Conservation (phyloP, 305 asterid species). For the Andrographis paniculata region DNA sequence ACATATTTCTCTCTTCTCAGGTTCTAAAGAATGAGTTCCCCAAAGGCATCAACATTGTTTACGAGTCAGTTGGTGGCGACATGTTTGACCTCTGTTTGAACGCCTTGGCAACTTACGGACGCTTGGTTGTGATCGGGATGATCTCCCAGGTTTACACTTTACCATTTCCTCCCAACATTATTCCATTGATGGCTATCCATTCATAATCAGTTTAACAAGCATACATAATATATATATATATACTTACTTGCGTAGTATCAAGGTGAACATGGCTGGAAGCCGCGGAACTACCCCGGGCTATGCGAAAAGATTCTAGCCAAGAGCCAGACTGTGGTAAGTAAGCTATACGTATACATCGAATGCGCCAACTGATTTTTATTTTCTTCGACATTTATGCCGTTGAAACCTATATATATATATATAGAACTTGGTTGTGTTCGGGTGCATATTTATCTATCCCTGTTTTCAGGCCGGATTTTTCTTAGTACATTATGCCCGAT, state of each 20-base stretch:
- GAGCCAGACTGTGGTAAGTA: conserved; percentile 97
- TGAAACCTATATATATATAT: too few species aligned
- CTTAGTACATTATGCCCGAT: conserved; percentile 70
- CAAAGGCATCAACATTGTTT: conserved; percentile 79
- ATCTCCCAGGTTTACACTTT: conserved; percentile 71
- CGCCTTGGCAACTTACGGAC: conserved; percentile 81
- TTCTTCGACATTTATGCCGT: too few species aligned
- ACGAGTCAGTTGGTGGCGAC: conserved; percentile 94
- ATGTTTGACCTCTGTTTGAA: conserved; percentile 88
- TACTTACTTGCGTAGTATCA: conserved; percentile 92
- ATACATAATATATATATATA: too few species aligned
- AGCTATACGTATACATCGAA: too few species aligned
- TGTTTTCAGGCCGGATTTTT: conserved; percentile 76
- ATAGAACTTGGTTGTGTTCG: too few species aligned
- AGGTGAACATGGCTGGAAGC: conserved; percentile 96
- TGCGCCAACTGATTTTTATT: too few species aligned
- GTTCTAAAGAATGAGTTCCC: conserved; percentile 83
- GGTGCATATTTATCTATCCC: conserved; percentile 16
- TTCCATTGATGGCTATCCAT: too few species aligned
- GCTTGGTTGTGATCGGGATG: conserved; percentile 91
- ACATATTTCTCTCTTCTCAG: conserved; percentile 29
- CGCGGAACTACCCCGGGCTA: conserved; percentile 71
- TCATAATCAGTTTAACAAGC: too few species aligned
- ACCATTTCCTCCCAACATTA: too few species aligned
- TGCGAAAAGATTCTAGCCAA: conserved; percentile 85